phyloP scores from a whole-genome alignment of 2,329 filamentous ascomycete genomes.

The Juglanconis oblonga region DNA sequence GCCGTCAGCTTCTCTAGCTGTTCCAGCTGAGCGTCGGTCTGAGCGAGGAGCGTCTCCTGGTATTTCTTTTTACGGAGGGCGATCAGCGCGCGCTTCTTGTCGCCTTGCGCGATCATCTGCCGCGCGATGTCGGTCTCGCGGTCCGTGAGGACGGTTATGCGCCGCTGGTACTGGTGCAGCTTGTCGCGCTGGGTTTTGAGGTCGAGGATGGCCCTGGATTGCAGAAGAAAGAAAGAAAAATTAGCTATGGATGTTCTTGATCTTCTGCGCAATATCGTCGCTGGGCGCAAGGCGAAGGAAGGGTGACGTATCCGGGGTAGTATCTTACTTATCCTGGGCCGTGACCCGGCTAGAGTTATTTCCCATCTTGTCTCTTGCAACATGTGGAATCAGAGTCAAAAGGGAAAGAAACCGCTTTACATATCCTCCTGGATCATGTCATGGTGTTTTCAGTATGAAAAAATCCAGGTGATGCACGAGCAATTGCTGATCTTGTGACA shows the following conservation, averaged over 20 bases:
- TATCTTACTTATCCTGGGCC: conserved; percentile 77
- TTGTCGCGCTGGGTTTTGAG: conserved; percentile 97
- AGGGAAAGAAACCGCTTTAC: not conserved
- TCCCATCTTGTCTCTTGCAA: conserved; percentile 41
- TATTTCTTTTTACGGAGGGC: conserved; percentile 95
- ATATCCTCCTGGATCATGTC: conserved; percentile 6
- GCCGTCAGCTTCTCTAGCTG: conserved; percentile 86
- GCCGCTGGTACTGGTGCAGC: conserved; percentile 91
- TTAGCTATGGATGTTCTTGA: not conserved
- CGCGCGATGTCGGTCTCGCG: conserved; percentile 84
- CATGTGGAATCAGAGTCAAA: conserved; percentile 4
- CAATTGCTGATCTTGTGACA: not conserved
- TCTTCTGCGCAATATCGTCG: not conserved
- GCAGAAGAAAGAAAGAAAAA: not conserved
- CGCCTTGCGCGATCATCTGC: conserved; percentile 74
- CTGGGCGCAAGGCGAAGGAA: not conserved
- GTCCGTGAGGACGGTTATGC: conserved; percentile 80
- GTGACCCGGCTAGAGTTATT: conserved; percentile 57
- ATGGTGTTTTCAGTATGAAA: conserved; percentile 4
- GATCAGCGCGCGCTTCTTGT: conserved; percentile 78
- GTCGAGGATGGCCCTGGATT: conserved; percentile 83
- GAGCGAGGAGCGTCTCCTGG: conserved; percentile 82
- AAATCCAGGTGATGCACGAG: not conserved
- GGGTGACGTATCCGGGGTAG: not conserved
- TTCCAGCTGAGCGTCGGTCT: conserved; percentile 91